Base-by-base conservation (phyloP, 1,284 basidiomycete genomes). In the Schizopora paradoxa region DNA sequence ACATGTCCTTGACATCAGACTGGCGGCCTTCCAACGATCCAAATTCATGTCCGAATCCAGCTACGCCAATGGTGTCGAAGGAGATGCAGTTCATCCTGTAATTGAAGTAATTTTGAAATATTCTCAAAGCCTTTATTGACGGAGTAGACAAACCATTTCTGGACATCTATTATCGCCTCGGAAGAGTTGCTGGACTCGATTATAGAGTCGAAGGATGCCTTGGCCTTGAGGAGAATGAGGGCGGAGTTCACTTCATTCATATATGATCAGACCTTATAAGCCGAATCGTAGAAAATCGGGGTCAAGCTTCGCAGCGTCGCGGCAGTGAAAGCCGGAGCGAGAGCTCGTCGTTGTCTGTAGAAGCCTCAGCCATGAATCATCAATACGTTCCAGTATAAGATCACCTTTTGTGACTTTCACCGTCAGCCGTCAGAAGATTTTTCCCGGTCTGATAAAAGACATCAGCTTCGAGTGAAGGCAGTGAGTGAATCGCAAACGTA, bases 401-500 rank as follows among this genome's bases (percentile, higher is more conserved):
- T 14, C 27, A 63, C 56, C 56, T 61, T 47, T 67, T 66, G 53
- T 78, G 76, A 51, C 61, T 67, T 19, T 77, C 73, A 0, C 73
- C 74, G 57, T 77, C 75, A 1, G 74, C 68, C 66, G 66, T 72
- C 3, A 76, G 51, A 26, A 77, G 53, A 2, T 72, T 71, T 8
- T 66, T 66, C 7, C 75, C 74, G 51, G 76, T 70, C 75, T 77
- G 28, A 10, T n/a, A 14, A 22, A 29, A 33, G 19, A 7, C 22
- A 3, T 14, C 18, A 14, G 13, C 10, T 26, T 39, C 14, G n/a
- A 32, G 19, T 18, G 14, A 27, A 19, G 3, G 1, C 8, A n/a
- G 19, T 22, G 45, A 6, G 26, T 33, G 10, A 25, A 2, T 41
- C 26, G n/a, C 14, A 34, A 13, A 63, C 71, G 21, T 41, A 71